phyloP scores from a whole-genome alignment of 208 protist species.

The Herpetomonas tarakana region DNA sequence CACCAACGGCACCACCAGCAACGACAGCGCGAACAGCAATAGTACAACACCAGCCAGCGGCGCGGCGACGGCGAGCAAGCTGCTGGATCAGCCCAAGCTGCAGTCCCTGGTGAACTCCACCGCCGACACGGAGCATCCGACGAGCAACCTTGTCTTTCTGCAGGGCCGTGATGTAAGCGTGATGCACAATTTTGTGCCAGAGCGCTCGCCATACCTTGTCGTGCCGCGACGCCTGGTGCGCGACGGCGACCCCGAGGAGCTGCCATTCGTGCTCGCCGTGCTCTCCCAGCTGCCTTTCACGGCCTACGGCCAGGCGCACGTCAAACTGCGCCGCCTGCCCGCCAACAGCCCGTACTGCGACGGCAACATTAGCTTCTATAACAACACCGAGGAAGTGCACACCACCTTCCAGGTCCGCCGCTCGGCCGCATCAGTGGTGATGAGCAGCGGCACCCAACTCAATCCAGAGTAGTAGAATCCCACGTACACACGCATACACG shows the following conservation, averaged over 20 bases:
- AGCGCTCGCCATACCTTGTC: conserved; percentile 45
- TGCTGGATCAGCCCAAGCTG: conserved; percentile 21
- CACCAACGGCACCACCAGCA: neutral
- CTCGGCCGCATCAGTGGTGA: conserved; percentile 14
- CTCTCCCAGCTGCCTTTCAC: conserved; percentile 42
- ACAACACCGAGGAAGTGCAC: conserved; percentile 25
- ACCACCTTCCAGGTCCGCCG: conserved; percentile 28
- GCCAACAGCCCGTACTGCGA: conserved; percentile 36
- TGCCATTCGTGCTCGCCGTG: conserved; percentile 38
- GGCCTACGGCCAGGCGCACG: conserved; percentile 26
- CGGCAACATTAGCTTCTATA: conserved; percentile 46
- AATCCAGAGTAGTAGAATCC: neutral
- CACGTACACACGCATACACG: too few species aligned
- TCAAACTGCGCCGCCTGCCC: conserved; percentile 35
- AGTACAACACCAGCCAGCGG: neutral
- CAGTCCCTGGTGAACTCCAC: conserved; percentile 22
- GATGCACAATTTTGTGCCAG: conserved; percentile 48
- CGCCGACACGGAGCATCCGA: conserved; percentile 32
- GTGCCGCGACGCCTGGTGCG: conserved; percentile 37
- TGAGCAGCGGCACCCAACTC: conserved; percentile 18
- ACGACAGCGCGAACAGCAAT: neutral
- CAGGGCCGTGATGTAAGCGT: conserved; percentile 45
- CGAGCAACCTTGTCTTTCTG: conserved; percentile 35
- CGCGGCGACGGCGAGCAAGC: conserved; percentile 12
- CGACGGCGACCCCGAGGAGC: conserved; percentile 11